These are phyloP conservation scores for Cercospora janseana DNA, from an alignment of 2,329 filamentous ascomycete genomes.

Conservation along the genomic window DNA sequence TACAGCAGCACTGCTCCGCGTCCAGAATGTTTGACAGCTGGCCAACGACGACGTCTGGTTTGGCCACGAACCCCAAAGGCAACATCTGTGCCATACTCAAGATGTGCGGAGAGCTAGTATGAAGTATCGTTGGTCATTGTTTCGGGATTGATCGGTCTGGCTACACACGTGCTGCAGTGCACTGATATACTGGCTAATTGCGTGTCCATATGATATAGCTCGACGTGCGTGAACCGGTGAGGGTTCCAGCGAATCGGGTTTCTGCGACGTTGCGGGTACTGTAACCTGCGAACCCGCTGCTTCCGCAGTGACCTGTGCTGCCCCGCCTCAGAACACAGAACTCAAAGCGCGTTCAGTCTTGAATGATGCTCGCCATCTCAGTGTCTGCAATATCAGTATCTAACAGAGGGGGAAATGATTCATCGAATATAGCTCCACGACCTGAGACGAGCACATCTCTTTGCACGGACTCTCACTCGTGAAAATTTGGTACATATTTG, in stretches of 20 bases:
- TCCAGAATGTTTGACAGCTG: not conserved
- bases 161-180: not conserved
- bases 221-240: no score
- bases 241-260: no score
- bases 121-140: not conserved
- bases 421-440: constrained; percentile 4
- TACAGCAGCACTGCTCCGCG: no score
- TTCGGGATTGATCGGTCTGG: not conserved
- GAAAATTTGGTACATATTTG: constrained; percentile 8
- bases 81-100: not conserved
- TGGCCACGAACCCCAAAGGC: not conserved
- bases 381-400: not conserved
- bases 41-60: not conserved
- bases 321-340: no score
- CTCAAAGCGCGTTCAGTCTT: no score
- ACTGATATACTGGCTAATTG: not conserved
- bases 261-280: no score
- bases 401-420: constrained; percentile 1
- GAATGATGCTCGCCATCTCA: constrained; percentile 5
- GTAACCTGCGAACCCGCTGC: no score
- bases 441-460: constrained; percentile 7
- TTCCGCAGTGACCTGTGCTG: no score
- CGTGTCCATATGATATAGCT: not conserved
- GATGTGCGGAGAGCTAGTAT: not conserved
- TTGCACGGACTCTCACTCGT: constrained; percentile 5